Conservation (phyloP, 177 flowering plant species). For the Vitis hybrid region DNA sequence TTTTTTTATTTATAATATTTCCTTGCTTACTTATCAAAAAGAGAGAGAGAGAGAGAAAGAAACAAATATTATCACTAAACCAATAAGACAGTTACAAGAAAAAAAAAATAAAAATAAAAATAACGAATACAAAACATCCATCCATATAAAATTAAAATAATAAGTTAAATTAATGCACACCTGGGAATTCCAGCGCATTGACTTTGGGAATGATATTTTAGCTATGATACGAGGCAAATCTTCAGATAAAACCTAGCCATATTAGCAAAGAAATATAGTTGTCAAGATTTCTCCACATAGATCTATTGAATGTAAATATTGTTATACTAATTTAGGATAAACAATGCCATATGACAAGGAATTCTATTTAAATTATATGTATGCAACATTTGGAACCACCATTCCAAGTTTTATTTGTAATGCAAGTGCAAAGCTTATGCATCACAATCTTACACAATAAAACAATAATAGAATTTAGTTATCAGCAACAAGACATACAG, state of each 20-base stretch:
- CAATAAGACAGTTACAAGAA: not conserved
- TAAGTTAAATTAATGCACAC: slow-evolving; percentile 26
- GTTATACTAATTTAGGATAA: not conserved
- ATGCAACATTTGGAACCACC: not conserved
- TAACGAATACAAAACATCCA: not conserved
- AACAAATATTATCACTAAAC: not conserved
- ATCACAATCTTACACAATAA: not conserved
- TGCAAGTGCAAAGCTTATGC: not conserved
- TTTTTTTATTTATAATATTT: no score
- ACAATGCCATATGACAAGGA: no score
- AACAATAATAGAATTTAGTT: not conserved
- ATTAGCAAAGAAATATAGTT: not conserved
- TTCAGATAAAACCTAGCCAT: slow-evolving; percentile 74
- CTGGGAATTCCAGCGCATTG: slow-evolving; percentile 98
- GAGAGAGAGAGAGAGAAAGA: no score
- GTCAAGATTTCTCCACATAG: not conserved
- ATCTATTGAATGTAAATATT: not conserved
- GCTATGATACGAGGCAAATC: slow-evolving; percentile 66
- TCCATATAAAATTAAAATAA: not conserved
- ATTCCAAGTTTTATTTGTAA: not conserved
- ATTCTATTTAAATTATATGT: not conserved
- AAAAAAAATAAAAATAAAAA: not conserved
- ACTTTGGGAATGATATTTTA: slow-evolving; percentile 82
- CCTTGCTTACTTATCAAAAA: no score
- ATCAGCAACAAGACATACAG: not conserved